Conservation (phyloP, 495 filamentous ascomycete genomes). For the Chaetomium fimeti region DNA sequence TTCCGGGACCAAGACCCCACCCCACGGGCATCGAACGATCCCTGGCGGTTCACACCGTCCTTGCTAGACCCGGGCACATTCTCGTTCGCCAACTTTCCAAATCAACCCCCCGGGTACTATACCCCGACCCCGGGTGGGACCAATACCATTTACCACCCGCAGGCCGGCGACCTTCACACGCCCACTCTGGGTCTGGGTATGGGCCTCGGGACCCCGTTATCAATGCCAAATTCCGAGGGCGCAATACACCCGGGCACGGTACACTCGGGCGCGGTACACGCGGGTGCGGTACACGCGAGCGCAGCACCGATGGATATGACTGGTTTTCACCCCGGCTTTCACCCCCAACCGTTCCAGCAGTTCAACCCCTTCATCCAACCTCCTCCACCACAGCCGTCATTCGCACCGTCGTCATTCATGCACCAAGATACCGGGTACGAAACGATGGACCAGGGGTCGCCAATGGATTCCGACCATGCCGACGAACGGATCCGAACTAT, state of each 20-base stretch:
- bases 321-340: slow-evolving; percentile 55
- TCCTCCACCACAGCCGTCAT: slow-evolving; percentile 56
- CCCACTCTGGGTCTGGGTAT: slow-evolving; percentile 61
- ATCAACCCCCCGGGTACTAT: slow-evolving; percentile 80
- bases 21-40: slow-evolving; percentile 70
- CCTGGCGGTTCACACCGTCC: slow-evolving; percentile 82
- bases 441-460: slow-evolving; percentile 68
- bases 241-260: slow-evolving; percentile 49
- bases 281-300: slow-evolving; percentile 55
- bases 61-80: slow-evolving; percentile 82
- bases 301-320: slow-evolving; percentile 56
- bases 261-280: slow-evolving; percentile 11
- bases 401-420: slow-evolving; percentile 76
- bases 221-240: slow-evolving; percentile 66
- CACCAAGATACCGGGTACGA: slow-evolving; percentile 76
- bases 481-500: slow-evolving; percentile 51
- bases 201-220: slow-evolving; percentile 81
- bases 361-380: slow-evolving; percentile 70
- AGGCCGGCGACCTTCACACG: slow-evolving; percentile 88
- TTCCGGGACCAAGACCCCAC: slow-evolving; percentile 80
- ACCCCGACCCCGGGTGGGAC: slow-evolving; percentile 85
- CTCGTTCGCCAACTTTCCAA: slow-evolving; percentile 71
- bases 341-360: slow-evolving; percentile 68
- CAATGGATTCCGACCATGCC: slow-evolving; percentile 51
- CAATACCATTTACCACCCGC: slow-evolving; percentile 75